Evolutionary conservation across 2,329 filamentous ascomycete species (phyloP).

Genomic region (Aureobasidium namibiae): DNA sequence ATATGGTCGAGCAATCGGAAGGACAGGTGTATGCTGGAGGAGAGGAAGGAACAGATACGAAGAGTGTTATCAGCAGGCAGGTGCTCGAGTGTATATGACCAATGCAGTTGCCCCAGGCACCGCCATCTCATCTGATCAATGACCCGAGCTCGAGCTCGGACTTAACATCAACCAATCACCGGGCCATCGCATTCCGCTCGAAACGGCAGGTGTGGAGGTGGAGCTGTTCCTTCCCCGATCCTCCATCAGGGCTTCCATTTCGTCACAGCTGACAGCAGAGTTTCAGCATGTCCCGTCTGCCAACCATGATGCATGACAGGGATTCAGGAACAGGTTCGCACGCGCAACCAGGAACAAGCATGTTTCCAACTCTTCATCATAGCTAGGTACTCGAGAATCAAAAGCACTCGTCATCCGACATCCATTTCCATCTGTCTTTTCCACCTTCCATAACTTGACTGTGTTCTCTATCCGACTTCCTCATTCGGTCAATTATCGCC

Average conservation of each 20-base stretch:
- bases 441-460: background rate
- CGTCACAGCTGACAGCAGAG: background rate
- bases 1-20: background rate
- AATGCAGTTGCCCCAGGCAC: slow-evolving; percentile 8
- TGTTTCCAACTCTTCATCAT: background rate
- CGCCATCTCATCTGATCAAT: background rate
- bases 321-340: background rate
- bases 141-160: background rate
- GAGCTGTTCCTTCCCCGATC: background rate
- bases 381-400: background rate
- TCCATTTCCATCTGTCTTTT: background rate
- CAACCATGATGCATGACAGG: background rate
- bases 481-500: background rate
- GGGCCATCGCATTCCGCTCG: slow-evolving; percentile 5
- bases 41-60: background rate
- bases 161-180: slow-evolving; percentile 5
- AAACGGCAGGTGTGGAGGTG: slow-evolving; percentile 10
- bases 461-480: background rate
- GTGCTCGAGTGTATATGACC: background rate
- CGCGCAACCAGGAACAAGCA: background rate
- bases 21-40: background rate
- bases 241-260: background rate
- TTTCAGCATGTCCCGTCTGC: slow-evolving; percentile 1
- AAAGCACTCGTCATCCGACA: background rate
- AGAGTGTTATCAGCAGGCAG: slow-evolving; percentile 1